phyloP scores from a whole-genome alignment of 495 filamentous ascomycete genomes.

The Hyaloscypha finlandica region DNA sequence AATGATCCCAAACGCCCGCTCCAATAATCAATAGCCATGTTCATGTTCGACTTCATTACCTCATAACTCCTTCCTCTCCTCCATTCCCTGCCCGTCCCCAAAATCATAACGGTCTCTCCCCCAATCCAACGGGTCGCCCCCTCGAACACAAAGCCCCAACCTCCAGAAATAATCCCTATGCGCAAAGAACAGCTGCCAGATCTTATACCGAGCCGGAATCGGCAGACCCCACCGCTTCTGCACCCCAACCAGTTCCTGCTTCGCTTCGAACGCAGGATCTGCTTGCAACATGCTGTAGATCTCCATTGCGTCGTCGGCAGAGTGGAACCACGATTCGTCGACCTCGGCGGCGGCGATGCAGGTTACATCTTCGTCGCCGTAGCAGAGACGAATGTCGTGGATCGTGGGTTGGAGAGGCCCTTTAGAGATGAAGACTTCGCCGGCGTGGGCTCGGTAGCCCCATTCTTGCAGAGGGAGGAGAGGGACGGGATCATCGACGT shows the following conservation, averaged over 20 bases:
- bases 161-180: constrained; percentile 98
- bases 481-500: constrained; percentile 85
- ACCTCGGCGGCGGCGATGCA: constrained; percentile 47
- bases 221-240: constrained; percentile 35
- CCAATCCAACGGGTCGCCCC: constrained; percentile 73
- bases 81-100: constrained; percentile 5
- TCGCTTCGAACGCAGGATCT: background rate
- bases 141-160: constrained; percentile 85
- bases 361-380: constrained; percentile 65
- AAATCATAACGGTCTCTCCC: constrained; percentile 43
- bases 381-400: constrained; percentile 69
- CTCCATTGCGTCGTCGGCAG: constrained; percentile 14
- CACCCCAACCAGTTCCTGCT: constrained; percentile 24
- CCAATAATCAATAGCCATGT: background rate
- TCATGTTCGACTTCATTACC: background rate
- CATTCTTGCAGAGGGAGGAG: constrained; percentile 81
- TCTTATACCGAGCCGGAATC: constrained; percentile 65
- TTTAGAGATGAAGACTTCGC: constrained; percentile 84
- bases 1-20: background rate
- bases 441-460: constrained; percentile 83
- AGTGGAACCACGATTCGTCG: constrained; percentile 18
- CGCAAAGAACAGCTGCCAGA: constrained; percentile 92
- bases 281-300: constrained; percentile 1
- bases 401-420: constrained; percentile 62
- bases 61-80: constrained; percentile 10